Base-by-base conservation (phyloP, 2,329 filamentous ascomycete genomes). In the Ciborinia camelliae region DNA sequence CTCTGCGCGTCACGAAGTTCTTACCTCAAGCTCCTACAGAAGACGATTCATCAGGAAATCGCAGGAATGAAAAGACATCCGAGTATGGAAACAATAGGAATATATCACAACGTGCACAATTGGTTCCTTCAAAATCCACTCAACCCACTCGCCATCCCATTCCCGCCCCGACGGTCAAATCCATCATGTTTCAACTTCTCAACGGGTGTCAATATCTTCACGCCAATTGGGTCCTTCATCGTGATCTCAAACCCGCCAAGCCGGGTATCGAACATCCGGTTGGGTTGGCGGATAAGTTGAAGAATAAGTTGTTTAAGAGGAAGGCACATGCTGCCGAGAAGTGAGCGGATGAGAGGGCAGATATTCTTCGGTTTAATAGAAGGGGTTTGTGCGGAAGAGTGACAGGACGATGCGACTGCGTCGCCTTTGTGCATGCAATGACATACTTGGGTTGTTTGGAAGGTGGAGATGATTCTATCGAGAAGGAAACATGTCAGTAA, bases 201-300 rank as follows among this genome's bases (percentile, higher is more conserved):
- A 96, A 97, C 74, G 95, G 95, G 20, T 88, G 96, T 66, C 89
- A 96, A 70, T 99, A 99, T 74, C 84, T 99, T 1, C 95, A 99
- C 76, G 89, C 88, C 67, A 97, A 96, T 76, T 99, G 95, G 95
- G 92, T 99, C 45, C 84, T 99, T 66, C 95, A 99, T 77, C 91
- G 95, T 53, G 95, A 99, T 77, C 82, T 99, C 60, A 99, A 99
- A 76, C 95, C 95, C 3, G 95, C 95, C 71, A 99, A 99, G 52
- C 76, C 9, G 76, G 71, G 75, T 59, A 71, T 73, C 23, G 69
- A 70, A 74, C 75, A 78, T 50, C 74, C 77, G 59, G 74, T 76
- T 58, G 78, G 80, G 2, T 68, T 82, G 70, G 78, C 78, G 48
- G 80, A 82, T 74, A 81, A 79, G 71, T 71, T 82, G 74, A 83